Conservation (phyloP, 495 filamentous ascomycete species). For the Xylaria telfairii region DNA sequence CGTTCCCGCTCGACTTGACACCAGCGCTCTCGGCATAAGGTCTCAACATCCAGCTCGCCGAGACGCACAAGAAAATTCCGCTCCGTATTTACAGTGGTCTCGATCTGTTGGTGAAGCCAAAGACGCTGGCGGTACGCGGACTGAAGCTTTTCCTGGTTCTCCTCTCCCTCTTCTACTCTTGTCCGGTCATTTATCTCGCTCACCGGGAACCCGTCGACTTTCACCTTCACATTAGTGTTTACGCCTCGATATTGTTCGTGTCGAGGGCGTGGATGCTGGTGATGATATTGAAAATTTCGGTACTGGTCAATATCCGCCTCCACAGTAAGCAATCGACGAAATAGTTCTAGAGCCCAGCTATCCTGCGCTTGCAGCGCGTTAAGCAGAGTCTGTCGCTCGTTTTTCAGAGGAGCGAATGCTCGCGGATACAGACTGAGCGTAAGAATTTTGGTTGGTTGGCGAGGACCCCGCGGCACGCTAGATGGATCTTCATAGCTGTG, state of each 20-base stretch:
- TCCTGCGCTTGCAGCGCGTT: constrained; percentile 44
- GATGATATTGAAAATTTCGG: not conserved
- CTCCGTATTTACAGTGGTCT: constrained; percentile 48
- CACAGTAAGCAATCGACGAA: constrained; percentile 36
- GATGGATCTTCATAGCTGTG: not conserved
- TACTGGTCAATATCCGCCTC: constrained; percentile 32
- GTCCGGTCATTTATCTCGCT: not conserved
- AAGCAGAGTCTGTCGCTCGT: constrained; percentile 48
- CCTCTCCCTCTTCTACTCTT: constrained; percentile 25
- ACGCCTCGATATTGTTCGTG: not conserved
- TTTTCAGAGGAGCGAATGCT: constrained; percentile 44
- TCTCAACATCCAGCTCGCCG: constrained; percentile 52
- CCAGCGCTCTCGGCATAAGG: constrained; percentile 47
- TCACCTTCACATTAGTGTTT: not conserved
- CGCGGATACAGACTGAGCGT: constrained; percentile 37
- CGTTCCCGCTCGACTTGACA: constrained; percentile 36
- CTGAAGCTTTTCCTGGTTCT: constrained; percentile 16
- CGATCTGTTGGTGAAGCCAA: constrained; percentile 40
- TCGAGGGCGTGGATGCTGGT: constrained; percentile 10
- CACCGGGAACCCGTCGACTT: not conserved
- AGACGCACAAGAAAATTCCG: constrained; percentile 45
- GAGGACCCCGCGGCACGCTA: not conserved
- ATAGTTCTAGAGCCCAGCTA: constrained; percentile 38
- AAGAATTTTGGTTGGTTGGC: not conserved
- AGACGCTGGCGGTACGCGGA: constrained; percentile 17